Base-by-base conservation (phyloP, 805 yeast species). In the Lipomyces spencermartinsiae region DNA sequence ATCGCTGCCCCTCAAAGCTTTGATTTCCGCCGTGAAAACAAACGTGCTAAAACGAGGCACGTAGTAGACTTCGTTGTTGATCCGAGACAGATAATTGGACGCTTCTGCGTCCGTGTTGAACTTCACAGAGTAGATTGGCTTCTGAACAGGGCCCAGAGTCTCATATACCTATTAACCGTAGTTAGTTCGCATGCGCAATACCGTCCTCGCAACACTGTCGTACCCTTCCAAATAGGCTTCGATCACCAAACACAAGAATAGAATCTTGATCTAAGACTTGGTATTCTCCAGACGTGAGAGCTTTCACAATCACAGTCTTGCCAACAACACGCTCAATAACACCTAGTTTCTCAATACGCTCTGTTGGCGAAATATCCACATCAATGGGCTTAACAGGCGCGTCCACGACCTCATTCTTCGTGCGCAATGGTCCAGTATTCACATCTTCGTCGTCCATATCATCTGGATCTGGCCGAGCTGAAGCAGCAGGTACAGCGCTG, bases 11-110 rank as follows among this genome's bases (percentile, higher is more conserved):
- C 89, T 93, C 22, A 88, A 67, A 29, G 83, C 80, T 73, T 87
- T 91, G 64, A 93, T 83, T 31, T 86, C 80, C 62, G 89, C 90
- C 0, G 98, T 94, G 71, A 88, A 86, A 8, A 90, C 82, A 79
- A 93, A 94, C 64, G 89, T 85, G 0, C 97, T 89, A 49, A 86
- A 90, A 1, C 93, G 89, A 1, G 91, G 95, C 5, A 93, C 94
- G 73, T 90, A 92, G 77, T 74, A 92, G 0, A 89, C 94, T 56
- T 83, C 83, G 16, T 78, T 77, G 0, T 92, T 93, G 62, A 83
- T 83, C 33, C 79, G 83, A 22, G 66, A 59, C 43, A 69, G 56
- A 33, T 54, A 62, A 61, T 81, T 80, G 65, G 85, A 82, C n/a
- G 78, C 78, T 19, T 81, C 83, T 29, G 84, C 78, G 57, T 83